Evolutionary conservation across 768 basidiomycete species (phyloP).

Genomic region (Lactifluus subvellereus): DNA sequence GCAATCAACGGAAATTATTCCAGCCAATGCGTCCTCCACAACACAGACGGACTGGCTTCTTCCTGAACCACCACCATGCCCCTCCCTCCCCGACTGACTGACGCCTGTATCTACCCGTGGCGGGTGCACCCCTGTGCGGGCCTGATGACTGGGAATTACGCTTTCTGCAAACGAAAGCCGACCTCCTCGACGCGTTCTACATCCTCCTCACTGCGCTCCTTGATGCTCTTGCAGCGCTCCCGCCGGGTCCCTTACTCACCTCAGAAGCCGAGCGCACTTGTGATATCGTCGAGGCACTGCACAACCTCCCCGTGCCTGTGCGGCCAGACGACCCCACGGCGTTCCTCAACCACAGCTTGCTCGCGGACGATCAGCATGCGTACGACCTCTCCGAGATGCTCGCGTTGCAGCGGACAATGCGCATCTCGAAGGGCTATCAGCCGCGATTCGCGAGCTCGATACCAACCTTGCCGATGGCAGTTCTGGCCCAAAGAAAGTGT

Average conservation of each 20-base stretch:
- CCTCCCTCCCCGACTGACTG: too few species aligned
- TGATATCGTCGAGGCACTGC: conserved; percentile 52
- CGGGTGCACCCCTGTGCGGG: conserved; percentile 24
- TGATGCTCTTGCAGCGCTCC: conserved; percentile 36
- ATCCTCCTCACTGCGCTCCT: conserved; percentile 47
- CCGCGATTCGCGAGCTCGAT: conserved; percentile 41
- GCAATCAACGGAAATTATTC: conserved; percentile 11
- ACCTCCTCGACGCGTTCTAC: conserved; percentile 65
- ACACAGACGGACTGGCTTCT: conserved; percentile 35
- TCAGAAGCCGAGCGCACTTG: conserved; percentile 49
- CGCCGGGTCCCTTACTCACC: conserved; percentile 41
- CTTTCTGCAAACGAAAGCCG: conserved; percentile 69
- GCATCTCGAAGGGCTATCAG: conserved; percentile 51
- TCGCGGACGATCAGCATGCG: conserved; percentile 67
- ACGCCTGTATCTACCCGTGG: conserved; percentile 37
- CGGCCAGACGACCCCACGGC: conserved; percentile 24
- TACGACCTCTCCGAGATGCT: conserved; percentile 46
- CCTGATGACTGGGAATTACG: conserved; percentile 63
- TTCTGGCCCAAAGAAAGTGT: conserved; percentile 55
- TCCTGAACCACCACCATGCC: too few species aligned
- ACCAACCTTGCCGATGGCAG: background rate
- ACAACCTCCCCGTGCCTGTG: conserved; percentile 38
- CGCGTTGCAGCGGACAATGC: conserved; percentile 40
- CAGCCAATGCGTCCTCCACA: conserved; percentile 31
- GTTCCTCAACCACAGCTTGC: conserved; percentile 61